These are phyloP conservation scores for Talaromyces marneffei DNA, from an alignment of 2,329 filamentous ascomycete genomes.

Conservation along the genomic window DNA sequence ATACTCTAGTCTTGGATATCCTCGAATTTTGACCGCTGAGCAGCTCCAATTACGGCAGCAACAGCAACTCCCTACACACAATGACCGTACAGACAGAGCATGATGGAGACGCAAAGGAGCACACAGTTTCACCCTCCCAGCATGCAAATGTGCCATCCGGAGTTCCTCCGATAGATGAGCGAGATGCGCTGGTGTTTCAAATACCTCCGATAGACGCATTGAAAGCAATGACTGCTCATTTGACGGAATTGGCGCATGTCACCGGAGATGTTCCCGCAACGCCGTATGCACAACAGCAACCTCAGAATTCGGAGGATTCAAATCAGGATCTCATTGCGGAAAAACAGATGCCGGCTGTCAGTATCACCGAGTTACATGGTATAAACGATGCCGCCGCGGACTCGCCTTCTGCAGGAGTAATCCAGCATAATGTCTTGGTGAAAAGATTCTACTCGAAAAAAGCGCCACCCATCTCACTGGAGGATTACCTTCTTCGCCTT, in stretches of 20 bases:
- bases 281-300: conserved; percentile 2
- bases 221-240: conserved; percentile 66
- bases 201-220: conserved; percentile 69
- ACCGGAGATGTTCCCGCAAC: conserved; percentile 69
- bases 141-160: conserved; percentile 15
- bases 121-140: conserved; percentile 6
- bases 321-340: neutral
- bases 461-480: conserved; percentile 73
- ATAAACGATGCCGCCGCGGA: conserved; percentile 46
- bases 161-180: conserved; percentile 12
- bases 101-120: conserved; percentile 17
- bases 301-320: neutral
- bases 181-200: conserved; percentile 50
- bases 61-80: conserved; percentile 14
- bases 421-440: conserved; percentile 79
- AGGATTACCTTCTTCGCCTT: conserved; percentile 78
- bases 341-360: conserved; percentile 15
- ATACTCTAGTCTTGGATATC: conserved; percentile 10
- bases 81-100: conserved; percentile 22
- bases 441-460: conserved; percentile 90
- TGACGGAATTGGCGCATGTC: conserved; percentile 48
- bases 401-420: conserved; percentile 64
- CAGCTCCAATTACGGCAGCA: neutral
- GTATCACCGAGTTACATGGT: conserved; percentile 31
- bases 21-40: conserved; percentile 9